phyloP scores from a whole-genome alignment of 208 protist genomes.

The Leptomonas pyrrhocoris region DNA sequence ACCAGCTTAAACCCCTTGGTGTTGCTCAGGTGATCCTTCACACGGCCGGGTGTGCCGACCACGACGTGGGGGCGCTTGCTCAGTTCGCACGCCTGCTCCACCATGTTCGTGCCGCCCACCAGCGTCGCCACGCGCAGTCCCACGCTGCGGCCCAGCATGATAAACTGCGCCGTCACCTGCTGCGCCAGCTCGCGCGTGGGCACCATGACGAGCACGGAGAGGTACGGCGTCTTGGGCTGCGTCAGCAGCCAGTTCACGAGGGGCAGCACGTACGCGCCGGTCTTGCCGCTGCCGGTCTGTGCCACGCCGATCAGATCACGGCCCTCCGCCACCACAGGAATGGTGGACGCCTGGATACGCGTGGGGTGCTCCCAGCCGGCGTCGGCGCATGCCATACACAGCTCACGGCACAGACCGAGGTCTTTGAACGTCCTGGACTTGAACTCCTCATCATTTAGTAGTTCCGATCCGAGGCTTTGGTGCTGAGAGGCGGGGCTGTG shows the following conservation, averaged over 20 bases:
- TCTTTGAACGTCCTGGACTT: constrained; percentile 81
- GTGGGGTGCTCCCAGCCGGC: constrained; percentile 94
- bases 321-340: constrained; percentile 92
- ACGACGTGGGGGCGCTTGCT: constrained; percentile 97
- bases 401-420: constrained; percentile 91
- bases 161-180: constrained; percentile 96
- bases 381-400: constrained; percentile 89
- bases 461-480: constrained; percentile 67
- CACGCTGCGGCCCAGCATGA: constrained; percentile 90
- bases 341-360: constrained; percentile 95
- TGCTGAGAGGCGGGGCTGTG: constrained; percentile 15
- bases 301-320: constrained; percentile 97
- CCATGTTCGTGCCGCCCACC: constrained; percentile 95
- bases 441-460: constrained; percentile 88
- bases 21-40: constrained; percentile 98
- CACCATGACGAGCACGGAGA: constrained; percentile 94
- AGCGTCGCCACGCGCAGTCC: constrained; percentile 90
- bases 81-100: constrained; percentile 95
- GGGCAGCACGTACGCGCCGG: constrained; percentile 98
- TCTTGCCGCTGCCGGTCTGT: constrained; percentile 99
- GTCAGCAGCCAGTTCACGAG: constrained; percentile 97
- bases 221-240: constrained; percentile 87
- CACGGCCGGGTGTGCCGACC: constrained; percentile 97
- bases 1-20: constrained; percentile 98
- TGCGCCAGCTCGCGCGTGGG: constrained; percentile 98